These are phyloP conservation scores for Sarocladium brachiariae DNA, from an alignment of 2,329 filamentous ascomycete genomes.

Conservation along the genomic window DNA sequence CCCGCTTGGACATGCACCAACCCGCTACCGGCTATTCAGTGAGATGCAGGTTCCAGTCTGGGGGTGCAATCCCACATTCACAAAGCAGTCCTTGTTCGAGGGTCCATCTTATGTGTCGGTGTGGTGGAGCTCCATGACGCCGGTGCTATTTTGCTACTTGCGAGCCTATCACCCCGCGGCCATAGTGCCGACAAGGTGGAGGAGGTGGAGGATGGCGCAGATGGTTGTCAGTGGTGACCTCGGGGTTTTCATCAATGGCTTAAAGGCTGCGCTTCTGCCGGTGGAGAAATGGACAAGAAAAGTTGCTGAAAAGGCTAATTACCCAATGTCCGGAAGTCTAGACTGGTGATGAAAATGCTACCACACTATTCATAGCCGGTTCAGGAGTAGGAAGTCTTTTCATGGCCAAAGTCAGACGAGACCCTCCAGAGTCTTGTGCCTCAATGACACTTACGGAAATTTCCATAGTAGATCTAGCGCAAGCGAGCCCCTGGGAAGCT, in stretches of 20 bases:
- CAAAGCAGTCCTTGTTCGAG: background rate
- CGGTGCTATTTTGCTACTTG: constrained; percentile 3
- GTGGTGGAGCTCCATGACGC: constrained; percentile 6
- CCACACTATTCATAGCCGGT: background rate
- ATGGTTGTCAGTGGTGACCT: constrained; percentile 3
- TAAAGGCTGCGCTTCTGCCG: background rate
- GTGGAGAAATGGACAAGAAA: background rate
- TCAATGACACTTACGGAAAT: background rate
- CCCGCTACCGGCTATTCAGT: constrained; percentile 8
- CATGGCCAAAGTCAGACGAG: too few species aligned
- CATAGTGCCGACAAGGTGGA: constrained; percentile 1
- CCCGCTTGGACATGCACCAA: constrained; percentile 8
- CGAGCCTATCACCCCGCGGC: constrained; percentile 9
- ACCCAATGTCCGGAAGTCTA: background rate
- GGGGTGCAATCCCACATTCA: background rate
- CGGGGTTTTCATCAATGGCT: background rate
- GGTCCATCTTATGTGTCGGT: constrained; percentile 4
- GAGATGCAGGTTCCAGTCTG: constrained; percentile 2
- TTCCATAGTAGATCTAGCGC: constrained; percentile 1
- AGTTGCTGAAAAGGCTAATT: background rate
- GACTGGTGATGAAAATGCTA: background rate
- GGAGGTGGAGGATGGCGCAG: constrained; percentile 7
- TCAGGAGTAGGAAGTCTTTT: too few species aligned
- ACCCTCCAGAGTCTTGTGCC: background rate
- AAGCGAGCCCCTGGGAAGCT: background rate